Conservation (phyloP, 75 land plant species). For the Isoetes taiwanensis region DNA sequence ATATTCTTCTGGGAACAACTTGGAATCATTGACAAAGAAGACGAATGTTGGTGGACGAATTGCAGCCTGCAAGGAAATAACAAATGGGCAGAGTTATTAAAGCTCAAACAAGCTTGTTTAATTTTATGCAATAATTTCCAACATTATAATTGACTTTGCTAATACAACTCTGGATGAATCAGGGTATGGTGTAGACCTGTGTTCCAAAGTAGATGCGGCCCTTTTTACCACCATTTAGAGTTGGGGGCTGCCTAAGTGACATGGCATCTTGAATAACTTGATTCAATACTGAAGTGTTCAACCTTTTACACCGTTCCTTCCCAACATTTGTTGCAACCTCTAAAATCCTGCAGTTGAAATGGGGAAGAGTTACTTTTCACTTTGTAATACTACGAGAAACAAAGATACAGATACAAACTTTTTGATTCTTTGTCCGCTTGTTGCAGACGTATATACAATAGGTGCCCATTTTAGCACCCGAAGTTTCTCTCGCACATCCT, state of each 20-base stretch:
- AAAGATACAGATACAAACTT: constrained; percentile 27
- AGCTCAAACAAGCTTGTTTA: too few species aligned
- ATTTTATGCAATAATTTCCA: too few species aligned
- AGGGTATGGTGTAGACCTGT: constrained; percentile 44
- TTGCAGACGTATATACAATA: constrained; percentile 87
- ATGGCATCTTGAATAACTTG: constrained; percentile 84
- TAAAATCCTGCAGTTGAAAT: constrained; percentile 45
- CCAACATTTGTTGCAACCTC: constrained; percentile 59
- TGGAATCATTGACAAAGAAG: constrained; percentile 91
- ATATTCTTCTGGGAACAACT: constrained; percentile 76
- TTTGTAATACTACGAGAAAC: constrained; percentile 1
- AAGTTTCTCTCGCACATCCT: constrained; percentile 80
- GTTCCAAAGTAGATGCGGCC: constrained; percentile 86
- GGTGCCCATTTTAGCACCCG: constrained; percentile 89
- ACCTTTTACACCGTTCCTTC: constrained; percentile 72
- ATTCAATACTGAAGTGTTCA: constrained; percentile 65
- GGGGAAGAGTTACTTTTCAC: neutral
- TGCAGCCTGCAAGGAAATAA: constrained; percentile 52
- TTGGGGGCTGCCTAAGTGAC: constrained; percentile 82
- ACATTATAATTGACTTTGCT: too few species aligned
- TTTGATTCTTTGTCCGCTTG: constrained; percentile 59
- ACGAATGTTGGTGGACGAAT: constrained; percentile 94
- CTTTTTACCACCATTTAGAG: constrained; percentile 77
- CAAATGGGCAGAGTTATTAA: neutral
- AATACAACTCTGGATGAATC: too few species aligned